Evolutionary conservation across 164 flowering plant genomes (phyloP).

Genomic region (Kingdonia uniflora): DNA sequence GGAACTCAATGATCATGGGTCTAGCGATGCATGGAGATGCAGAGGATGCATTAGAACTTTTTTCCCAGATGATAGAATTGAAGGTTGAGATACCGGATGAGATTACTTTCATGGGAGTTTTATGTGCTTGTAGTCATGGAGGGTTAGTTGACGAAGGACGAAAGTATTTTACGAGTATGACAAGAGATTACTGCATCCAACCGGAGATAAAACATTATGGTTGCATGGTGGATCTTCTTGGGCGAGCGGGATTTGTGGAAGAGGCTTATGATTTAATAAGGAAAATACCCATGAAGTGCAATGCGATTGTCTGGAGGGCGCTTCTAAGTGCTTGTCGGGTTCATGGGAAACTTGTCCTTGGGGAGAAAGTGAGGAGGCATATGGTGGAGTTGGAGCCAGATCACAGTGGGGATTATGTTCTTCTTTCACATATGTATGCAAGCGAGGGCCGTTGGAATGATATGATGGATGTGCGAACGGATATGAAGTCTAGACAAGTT

Average conservation of each 20-base stretch:
- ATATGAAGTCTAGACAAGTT: conserved; percentile 33
- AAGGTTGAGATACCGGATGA: conserved; percentile 29
- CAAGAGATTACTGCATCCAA: conserved; percentile 21
- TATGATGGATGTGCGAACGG: conserved; percentile 18
- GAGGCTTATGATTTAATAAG: conserved; percentile 39
- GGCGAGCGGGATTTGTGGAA: conserved; percentile 33
- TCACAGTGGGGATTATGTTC: conserved; percentile 55
- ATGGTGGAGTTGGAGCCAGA: conserved; percentile 45
- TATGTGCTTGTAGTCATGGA: conserved; percentile 25
- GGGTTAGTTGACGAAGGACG: conserved; percentile 48
- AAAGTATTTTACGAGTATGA: conserved; percentile 33
- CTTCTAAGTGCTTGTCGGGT: conserved; percentile 42
- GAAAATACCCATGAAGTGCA: conserved; percentile 43
- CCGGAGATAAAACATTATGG: conserved; percentile 63
- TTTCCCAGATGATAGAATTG: conserved; percentile 27
- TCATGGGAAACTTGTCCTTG: conserved; percentile 41
- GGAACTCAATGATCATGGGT: conserved; percentile 46
- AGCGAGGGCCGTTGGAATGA: conserved; percentile 33
- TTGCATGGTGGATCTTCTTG: conserved; percentile 55
- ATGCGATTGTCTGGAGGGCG: conserved; percentile 52
- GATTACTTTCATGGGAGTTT: conserved; percentile 50
- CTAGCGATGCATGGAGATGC: conserved; percentile 51
- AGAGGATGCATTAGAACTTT: conserved; percentile 36
- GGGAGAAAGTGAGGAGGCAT: conserved; percentile 33
- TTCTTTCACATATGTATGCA: conserved; percentile 47